phyloP scores from a whole-genome alignment of 2,329 filamentous ascomycete species.

The Nothophaeocryptopus gaeumannii region DNA sequence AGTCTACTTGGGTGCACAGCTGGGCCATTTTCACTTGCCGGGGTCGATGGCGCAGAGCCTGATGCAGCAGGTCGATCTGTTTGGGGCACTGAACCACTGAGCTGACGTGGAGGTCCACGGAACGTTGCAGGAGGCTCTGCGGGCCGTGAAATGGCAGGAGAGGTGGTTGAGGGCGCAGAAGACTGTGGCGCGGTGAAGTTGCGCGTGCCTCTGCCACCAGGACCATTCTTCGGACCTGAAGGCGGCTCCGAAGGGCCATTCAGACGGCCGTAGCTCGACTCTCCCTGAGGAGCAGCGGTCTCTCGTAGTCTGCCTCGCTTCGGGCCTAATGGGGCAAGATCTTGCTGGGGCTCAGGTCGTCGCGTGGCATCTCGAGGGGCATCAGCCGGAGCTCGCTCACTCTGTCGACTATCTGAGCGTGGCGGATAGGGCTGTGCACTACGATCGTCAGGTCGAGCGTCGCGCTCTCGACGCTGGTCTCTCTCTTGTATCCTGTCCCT shows the following conservation, averaged over 20 bases:
- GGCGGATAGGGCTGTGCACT: constrained; percentile 32
- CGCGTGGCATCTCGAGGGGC: constrained; percentile 22
- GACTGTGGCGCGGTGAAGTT: constrained; percentile 38
- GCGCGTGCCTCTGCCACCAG: constrained; percentile 39
- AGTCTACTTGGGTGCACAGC: constrained; percentile 34
- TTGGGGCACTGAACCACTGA: constrained; percentile 13
- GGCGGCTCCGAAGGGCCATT: constrained; percentile 52
- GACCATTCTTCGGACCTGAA: constrained; percentile 52
- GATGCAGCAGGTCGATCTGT: constrained; percentile 24
- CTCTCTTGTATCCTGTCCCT: constrained; percentile 26
- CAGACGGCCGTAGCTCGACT: constrained; percentile 50
- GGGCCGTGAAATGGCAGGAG: constrained; percentile 26
- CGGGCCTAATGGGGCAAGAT: constrained; percentile 53
- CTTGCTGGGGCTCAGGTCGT: constrained; percentile 33
- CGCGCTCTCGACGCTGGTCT: constrained; percentile 23
- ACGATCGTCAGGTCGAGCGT: constrained; percentile 24
- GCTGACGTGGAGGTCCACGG: constrained; percentile 19
- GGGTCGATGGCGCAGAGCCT: constrained; percentile 28
- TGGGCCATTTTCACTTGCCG: constrained; percentile 25
- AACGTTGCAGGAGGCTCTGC: constrained; percentile 24
- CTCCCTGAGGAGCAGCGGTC: constrained; percentile 36
- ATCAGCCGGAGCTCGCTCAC: constrained; percentile 34
- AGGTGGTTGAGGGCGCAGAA: constrained; percentile 21
- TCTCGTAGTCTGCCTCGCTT: constrained; percentile 51
- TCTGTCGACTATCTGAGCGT: constrained; percentile 21